Evolutionary conservation across 805 yeast genomes (phyloP).

Genomic region (Dipodascopsis tothii): DNA sequence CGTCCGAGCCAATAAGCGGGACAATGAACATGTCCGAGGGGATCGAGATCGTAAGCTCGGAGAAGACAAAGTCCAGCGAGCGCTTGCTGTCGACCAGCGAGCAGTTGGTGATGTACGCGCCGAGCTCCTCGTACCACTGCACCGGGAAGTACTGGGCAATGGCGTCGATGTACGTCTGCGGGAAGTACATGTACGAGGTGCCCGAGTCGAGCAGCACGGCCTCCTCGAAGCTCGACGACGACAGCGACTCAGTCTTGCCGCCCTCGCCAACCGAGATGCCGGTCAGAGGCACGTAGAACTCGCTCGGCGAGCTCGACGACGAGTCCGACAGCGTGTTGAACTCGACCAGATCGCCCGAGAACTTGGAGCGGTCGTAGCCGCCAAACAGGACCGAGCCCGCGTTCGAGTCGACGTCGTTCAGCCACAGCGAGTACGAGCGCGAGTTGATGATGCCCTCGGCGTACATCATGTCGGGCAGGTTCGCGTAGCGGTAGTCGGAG

Average conservation of each 20-base stretch:
- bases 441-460: conserved; percentile 48
- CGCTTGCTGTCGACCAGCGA: conserved; percentile 22
- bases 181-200: conserved; percentile 45
- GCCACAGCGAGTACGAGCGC: conserved; percentile 53
- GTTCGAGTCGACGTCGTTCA: conserved; percentile 36
- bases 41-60: conserved; percentile 43
- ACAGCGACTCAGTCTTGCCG: conserved; percentile 10
- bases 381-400: conserved; percentile 38
- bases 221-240: conserved; percentile 6
- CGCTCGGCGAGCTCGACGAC: conserved; percentile 13
- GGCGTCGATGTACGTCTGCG: conserved; percentile 32
- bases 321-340: conserved; percentile 7
- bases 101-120: conserved; percentile 41
- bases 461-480: conserved; percentile 58
- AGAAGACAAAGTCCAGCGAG: conserved; percentile 41
- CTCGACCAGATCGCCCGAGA: conserved; percentile 34
- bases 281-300: conserved; percentile 15
- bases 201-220: conserved; percentile 51
- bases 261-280: conserved; percentile 6
- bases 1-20: conserved; percentile 13
- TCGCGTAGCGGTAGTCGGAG: conserved; percentile 40
- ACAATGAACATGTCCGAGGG: conserved; percentile 33
- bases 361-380: conserved; percentile 45
- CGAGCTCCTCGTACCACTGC: conserved; percentile 30
- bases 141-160: too few species aligned